Percentiles rank a stretch among this genome's conserved stretches.
Evolutionary conservation across 2,329 filamentous ascomycete species (phyloP).

Genomic region (Albophoma yamanashiensis): DNA sequence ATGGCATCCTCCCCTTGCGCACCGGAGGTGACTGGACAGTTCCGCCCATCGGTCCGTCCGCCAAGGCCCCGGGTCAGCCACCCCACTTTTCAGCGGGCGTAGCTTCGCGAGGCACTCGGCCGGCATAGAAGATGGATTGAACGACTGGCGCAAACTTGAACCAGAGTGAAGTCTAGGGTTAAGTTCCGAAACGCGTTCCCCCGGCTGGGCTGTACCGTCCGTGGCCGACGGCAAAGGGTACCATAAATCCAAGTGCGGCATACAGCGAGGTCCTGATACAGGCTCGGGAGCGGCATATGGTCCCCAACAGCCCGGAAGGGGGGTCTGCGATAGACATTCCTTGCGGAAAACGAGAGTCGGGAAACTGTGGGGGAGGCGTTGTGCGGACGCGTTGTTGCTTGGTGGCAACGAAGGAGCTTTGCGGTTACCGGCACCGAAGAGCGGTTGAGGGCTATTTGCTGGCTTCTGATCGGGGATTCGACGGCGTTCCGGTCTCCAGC

Average conservation of each 20-base stretch:
- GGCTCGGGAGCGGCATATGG: conserved; percentile 50
- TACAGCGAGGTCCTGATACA: conserved; percentile 42
- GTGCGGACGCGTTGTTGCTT: conserved; percentile 35
- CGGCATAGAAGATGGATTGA: conserved; percentile 54
- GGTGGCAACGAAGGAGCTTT: conserved; percentile 34
- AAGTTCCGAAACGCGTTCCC: conserved; percentile 76
- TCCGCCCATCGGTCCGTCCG: conserved; percentile 37
- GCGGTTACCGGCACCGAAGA: conserved; percentile 12
- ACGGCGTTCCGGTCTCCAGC: not conserved
- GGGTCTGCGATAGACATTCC: conserved; percentile 47
- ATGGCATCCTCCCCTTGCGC: conserved; percentile 56
- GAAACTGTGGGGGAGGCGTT: conserved; percentile 71
- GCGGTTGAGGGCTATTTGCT: not conserved
- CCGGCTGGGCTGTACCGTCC: conserved; percentile 30
- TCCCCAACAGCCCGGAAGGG: conserved; percentile 23
- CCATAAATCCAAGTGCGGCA: conserved; percentile 35
- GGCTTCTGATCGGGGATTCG: not conserved
- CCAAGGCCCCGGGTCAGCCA: conserved; percentile 17
- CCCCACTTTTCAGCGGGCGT: conserved; percentile 41
- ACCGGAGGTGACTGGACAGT: conserved; percentile 47
- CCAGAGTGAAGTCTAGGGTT: conserved; percentile 84
- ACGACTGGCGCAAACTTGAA: conserved; percentile 67
- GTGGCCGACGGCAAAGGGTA: conserved; percentile 22
- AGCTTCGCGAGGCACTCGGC: conserved; percentile 16
- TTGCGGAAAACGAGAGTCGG: conserved; percentile 61